Evolutionary conservation across 176 grass and related monocot species (phyloP), one percentile per base, ranked within the genome.

Genomic region (Oryza australiensis): DNA sequence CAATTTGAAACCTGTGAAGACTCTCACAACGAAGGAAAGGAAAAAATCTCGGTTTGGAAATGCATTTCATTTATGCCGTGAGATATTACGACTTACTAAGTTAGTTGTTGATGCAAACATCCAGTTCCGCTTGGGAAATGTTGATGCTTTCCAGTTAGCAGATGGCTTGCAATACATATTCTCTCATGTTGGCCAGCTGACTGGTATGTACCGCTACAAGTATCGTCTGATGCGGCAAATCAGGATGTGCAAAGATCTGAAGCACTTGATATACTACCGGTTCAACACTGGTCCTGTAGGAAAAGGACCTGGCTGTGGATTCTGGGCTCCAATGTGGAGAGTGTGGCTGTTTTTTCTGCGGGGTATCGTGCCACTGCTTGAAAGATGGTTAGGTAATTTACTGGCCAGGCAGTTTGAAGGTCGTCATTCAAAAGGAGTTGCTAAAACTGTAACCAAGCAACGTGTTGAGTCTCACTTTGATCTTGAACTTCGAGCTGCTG

Each of bases 31-130:
- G 40, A 98, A 98, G 83, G 95, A 98, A 75, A 90, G 95, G 48
- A 98, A 98, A 70, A 98, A 98, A 77, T 98, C 95, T 77, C 92
- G 95, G 45, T 98, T 98, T 89, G 95, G 95, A 86, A 98, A 98
- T 91, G 95, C 95, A 32, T 98, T 98, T 29, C 95, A 98, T 91
- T 72, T 98, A 29, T 98, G 95, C 60, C 90, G 92, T 89, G 95
- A 98, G 80, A 98, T 98, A 72, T 89, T 98, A 35, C 88, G 95
- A 77, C 88, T 98, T 68, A 98, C 95, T 26, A 98, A 98, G 80
- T 67, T 98, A 70, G 95, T 98, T 43, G 90, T 98, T 80, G 95
- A 98, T 95, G 95, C 95, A 40, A 98, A 98, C 70, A 92, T 98
- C 46, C 95, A 98, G 66, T 98, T 98, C 51, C 92, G 95, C 28